Base-by-base conservation (phyloP, 352 stramenopile genomes). In the Pythium pyrilobum region DNA sequence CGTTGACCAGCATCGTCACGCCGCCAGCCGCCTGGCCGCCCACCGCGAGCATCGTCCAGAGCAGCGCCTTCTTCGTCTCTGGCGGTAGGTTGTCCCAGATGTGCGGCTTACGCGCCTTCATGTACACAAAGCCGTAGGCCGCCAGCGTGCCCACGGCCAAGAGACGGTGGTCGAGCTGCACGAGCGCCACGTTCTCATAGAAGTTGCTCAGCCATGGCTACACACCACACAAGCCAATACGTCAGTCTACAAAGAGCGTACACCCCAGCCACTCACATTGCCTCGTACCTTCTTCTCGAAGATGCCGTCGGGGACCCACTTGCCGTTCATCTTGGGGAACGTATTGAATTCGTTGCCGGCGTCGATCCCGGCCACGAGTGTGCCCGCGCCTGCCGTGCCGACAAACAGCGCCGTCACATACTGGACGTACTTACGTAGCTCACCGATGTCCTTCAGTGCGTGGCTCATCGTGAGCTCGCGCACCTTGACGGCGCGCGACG, bases 271-370 rank as follows among this genome's bases (percentile, higher is more conserved):
- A 41, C 36, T 20, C 6, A 5, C 4, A 8, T 36, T 28, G 16
- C 20, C 15, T 50, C 57, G 18, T 39, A 86, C 77, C 59, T 64
- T 71, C 13, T 77, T 65, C 7, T 85, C 77, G 42, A 88, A 80
- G 18, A 88, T 45, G 0, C 74, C 74, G 13, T 77, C 57, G 9
- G 96, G 95, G 45, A 98, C 89, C 87, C 87, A 97, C 24, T 71
- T 69, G 18, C 83, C 77, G 37, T 72, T 69, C 92, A 98, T 98
- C 53, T 94, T 92, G 16, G 96, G 96, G 46, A 94, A 99, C 39
- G 84, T 96, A 66, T 99, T 98, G 83, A 97, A 99, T n/a, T 93
- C 93, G 15, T 83, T 80, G n/a, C 96, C 96, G 0, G 92, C 96
- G 67, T 98, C 96, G 62, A 98, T 98, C 33, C 96, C 93, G 2